These are phyloP conservation scores for Petunia hybrid DNA, from an alignment of 305 asterid genomes.

Conservation along the genomic window DNA sequence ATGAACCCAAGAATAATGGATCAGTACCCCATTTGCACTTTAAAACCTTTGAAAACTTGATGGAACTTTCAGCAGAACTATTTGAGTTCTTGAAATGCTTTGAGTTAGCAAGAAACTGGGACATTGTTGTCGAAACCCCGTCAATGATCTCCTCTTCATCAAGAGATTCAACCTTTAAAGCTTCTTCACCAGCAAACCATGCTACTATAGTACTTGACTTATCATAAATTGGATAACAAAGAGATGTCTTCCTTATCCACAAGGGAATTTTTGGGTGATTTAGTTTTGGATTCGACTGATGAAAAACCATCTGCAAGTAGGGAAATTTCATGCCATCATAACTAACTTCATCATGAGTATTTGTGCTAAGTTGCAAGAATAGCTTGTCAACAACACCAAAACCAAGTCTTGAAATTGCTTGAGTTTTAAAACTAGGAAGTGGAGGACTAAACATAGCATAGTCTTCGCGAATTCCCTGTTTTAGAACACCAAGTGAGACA, in stretches of 20 bases:
- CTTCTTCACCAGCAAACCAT: conserved; percentile 92
- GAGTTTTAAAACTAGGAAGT: conserved; percentile 59
- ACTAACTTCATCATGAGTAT: not conserved
- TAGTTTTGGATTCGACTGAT: conserved; percentile 39
- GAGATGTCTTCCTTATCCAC: conserved; percentile 82
- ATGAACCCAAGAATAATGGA: conserved; percentile 87
- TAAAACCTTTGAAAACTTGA: conserved; percentile 51
- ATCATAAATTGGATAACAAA: conserved; percentile 61
- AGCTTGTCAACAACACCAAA: conserved; percentile 88
- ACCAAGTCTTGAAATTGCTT: conserved; percentile 78
- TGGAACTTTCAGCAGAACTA: conserved; percentile 33
- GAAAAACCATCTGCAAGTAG: conserved; percentile 71
- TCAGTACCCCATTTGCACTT: conserved; percentile 84
- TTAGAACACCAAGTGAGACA: conserved; percentile 82
- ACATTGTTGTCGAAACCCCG: conserved; percentile 67
- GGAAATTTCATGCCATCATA: conserved; percentile 48
- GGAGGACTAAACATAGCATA: conserved; percentile 63
- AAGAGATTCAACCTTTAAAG: conserved; percentile 69
- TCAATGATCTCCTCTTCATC: conserved; percentile 59
- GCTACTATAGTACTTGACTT: conserved; percentile 61
- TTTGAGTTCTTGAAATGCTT: conserved; percentile 13
- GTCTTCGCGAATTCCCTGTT: conserved; percentile 57
- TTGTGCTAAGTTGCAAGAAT: conserved; percentile 57
- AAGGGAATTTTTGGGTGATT: conserved; percentile 61
- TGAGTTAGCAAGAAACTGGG: conserved; percentile 53